phyloP scores from a whole-genome alignment of 2,329 filamentous ascomycete genomes.

The Sphaerulina vaccinii region DNA sequence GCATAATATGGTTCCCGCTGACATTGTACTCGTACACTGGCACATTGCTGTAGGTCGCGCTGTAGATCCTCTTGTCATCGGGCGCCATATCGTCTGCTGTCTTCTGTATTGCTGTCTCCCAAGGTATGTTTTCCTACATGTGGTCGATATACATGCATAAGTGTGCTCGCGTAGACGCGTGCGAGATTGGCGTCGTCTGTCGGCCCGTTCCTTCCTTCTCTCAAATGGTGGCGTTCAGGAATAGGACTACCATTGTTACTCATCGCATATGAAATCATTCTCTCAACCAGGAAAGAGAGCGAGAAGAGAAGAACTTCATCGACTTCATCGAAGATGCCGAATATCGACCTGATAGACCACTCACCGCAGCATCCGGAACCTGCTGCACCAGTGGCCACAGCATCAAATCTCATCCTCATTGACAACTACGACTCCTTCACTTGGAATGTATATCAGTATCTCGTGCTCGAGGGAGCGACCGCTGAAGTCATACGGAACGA shows the following conservation, averaged over 20 bases:
- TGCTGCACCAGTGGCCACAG: constrained; percentile 69
- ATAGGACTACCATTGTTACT: too few relatives aligned
- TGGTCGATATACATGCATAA: too few relatives aligned
- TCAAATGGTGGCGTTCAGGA: too few relatives aligned
- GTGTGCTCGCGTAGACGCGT: too few relatives aligned
- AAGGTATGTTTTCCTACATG: too few relatives aligned
- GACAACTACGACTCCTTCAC: constrained; percentile 99
- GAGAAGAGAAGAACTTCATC: too few relatives aligned
- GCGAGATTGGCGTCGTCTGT: too few relatives aligned
- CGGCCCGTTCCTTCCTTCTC: too few relatives aligned
- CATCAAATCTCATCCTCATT: constrained; percentile 89
- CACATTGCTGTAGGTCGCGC: constrained; percentile 65
- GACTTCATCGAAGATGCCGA: constrained; percentile 27
- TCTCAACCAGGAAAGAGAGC: too few relatives aligned
- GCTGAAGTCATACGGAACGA: constrained; percentile 93
- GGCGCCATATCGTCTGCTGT: constrained; percentile 21
- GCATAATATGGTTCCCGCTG: constrained; percentile 90
- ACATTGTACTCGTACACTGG: constrained; percentile 94
- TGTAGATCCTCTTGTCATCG: constrained; percentile 54
- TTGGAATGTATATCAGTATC: constrained; percentile 98
- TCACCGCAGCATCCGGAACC: constrained; percentile 82
- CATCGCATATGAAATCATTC: too few relatives aligned
- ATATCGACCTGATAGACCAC: constrained; percentile 64
- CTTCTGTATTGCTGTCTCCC: constrained; percentile 1
- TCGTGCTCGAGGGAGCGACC: constrained; percentile 89